Evolutionary conservation across 108 stramenopile genomes (phyloP).

Genomic region (Skeletonema costatum): DNA sequence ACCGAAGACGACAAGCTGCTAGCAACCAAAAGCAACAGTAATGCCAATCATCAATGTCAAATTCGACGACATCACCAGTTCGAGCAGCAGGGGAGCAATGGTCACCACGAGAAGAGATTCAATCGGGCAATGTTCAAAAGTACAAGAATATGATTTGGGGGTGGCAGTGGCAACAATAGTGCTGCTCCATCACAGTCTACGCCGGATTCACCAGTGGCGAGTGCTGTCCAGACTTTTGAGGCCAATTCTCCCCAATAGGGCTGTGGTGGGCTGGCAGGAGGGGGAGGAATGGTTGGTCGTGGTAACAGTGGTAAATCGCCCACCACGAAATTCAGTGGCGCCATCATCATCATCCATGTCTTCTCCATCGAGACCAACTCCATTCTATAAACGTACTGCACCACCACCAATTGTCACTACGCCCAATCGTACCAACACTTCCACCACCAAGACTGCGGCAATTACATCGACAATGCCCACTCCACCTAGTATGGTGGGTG

Average conservation of each 20-base stretch:
- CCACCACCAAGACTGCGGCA: not conserved
- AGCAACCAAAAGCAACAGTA: not conserved
- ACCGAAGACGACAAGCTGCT: not conserved
- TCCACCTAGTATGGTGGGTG: conserved; percentile 13
- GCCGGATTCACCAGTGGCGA: not conserved
- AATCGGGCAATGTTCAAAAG: conserved; percentile 36
- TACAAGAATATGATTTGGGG: conserved; percentile 46
- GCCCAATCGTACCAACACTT: not conserved
- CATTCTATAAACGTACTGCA: conserved; percentile 43
- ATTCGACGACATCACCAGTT: not conserved
- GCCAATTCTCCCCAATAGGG: too few species aligned
- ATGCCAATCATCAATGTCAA: not conserved
- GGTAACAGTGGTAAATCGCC: too few species aligned
- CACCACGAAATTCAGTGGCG: too few species aligned
- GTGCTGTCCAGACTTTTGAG: not conserved
- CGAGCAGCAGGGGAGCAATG: conserved; percentile 23
- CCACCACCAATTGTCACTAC: conserved; percentile 25
- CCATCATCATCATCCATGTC: too few species aligned
- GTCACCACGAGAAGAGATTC: conserved; percentile 41
- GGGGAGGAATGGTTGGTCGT: too few species aligned
- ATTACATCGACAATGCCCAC: not conserved
- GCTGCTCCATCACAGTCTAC: not conserved
- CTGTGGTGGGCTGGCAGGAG: too few species aligned
- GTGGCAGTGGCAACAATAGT: not conserved
- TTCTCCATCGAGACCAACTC: not conserved